Evolutionary conservation across 148 eudicot genomes (phyloP).

Genomic region (Linanthus parryae): DNA sequence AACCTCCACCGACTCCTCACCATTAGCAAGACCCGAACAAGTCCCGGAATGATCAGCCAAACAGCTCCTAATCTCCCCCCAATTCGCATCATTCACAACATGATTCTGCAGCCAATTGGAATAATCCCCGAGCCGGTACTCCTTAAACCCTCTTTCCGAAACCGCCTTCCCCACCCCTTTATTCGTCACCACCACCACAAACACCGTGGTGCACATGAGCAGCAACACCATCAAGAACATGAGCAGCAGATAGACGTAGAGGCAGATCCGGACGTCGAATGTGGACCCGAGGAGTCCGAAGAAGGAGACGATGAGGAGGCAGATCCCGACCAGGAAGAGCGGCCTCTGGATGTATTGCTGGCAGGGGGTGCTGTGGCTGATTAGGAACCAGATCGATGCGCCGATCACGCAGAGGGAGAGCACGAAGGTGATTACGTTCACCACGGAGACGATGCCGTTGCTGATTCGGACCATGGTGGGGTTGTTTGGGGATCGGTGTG

Average conservation of each 20-base stretch:
- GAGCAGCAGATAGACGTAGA: slow-evolving; percentile 18
- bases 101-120: slow-evolving; percentile 27
- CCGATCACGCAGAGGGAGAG: slow-evolving; percentile 10
- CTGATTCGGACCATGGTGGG: slow-evolving; percentile 29
- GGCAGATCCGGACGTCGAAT: slow-evolving; percentile 4
- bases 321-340: slow-evolving; percentile 8
- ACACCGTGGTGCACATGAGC: slow-evolving; percentile 11
- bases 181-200: slow-evolving; percentile 24
- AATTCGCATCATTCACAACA: slow-evolving; percentile 18
- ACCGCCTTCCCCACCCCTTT: slow-evolving; percentile 11
- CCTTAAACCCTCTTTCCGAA: slow-evolving; percentile 12
- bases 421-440: slow-evolving; percentile 27
- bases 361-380: slow-evolving; percentile 22
- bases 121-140: slow-evolving; percentile 22
- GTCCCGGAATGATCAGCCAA: slow-evolving; percentile 13
- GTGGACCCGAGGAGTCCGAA: slow-evolving; percentile 23
- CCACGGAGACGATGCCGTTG: slow-evolving; percentile 26
- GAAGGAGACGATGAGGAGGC: slow-evolving; percentile 17
- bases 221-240: slow-evolving; percentile 15
- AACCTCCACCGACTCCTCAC: background rate
- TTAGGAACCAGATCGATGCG: slow-evolving; percentile 14
- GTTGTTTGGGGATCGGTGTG: no score
- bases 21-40: slow-evolving; percentile 9
- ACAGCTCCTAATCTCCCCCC: slow-evolving; percentile 28
- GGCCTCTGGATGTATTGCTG: slow-evolving; percentile 18